Conservation (phyloP, 2,329 filamentous ascomycete species). For the Fusarium albidum region DNA sequence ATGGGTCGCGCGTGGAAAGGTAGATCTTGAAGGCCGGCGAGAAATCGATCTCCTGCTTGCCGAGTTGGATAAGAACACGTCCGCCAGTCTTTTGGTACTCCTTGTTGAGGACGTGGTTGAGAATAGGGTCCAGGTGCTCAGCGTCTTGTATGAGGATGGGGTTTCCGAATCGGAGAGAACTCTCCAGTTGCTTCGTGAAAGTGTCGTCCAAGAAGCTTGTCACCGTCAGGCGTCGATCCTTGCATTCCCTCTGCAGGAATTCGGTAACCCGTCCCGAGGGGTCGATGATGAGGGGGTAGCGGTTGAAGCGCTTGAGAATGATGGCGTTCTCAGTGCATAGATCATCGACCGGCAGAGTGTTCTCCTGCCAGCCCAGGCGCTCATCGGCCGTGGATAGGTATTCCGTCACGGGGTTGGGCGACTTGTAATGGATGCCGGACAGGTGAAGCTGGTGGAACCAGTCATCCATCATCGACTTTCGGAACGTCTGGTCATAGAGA, state of each 20-base stretch:
- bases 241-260: slow-evolving; percentile 94
- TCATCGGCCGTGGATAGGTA: slow-evolving; percentile 97
- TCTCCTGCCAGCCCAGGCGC: slow-evolving; percentile 92
- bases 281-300: slow-evolving; percentile 97
- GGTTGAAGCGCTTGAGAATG: slow-evolving; percentile 95
- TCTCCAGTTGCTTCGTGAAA: slow-evolving; percentile 98
- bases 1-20: slow-evolving; percentile 93
- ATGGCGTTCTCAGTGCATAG: slow-evolving; percentile 99
- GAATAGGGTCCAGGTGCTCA: slow-evolving; percentile 93
- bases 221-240: slow-evolving; percentile 90
- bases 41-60: slow-evolving; percentile 99
- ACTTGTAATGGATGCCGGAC: slow-evolving; percentile 93
- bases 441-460: slow-evolving; percentile 93
- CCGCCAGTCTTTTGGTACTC: slow-evolving; percentile 99
- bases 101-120: slow-evolving; percentile 99
- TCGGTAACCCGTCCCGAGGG: slow-evolving; percentile 94
- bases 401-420: slow-evolving; percentile 92
- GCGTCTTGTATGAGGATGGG: slow-evolving; percentile 98
- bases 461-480: slow-evolving; percentile 97
- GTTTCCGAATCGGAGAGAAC: slow-evolving; percentile 95
- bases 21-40: slow-evolving; percentile 96
- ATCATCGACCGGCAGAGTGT: slow-evolving; percentile 93
- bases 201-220: slow-evolving; percentile 98
- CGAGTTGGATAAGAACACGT: slow-evolving; percentile 96
- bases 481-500: slow-evolving; percentile 97